These are phyloP conservation scores for Hypericum perforatum DNA, from an alignment of 345 rosid species.

Conservation along the genomic window DNA sequence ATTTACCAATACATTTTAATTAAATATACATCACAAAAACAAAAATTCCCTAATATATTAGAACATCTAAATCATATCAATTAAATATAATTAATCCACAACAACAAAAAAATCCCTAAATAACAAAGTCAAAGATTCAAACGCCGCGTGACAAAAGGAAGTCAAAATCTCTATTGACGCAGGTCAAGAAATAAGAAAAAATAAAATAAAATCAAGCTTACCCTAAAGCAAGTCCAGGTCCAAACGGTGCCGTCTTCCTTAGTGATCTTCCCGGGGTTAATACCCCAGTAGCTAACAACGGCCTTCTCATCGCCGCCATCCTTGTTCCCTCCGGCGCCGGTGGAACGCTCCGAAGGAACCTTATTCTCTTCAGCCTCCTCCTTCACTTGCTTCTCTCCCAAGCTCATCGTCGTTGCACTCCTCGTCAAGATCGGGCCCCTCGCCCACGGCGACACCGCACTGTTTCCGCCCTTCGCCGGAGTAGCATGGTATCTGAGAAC, in stretches of 20 bases:
- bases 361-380: constrained; percentile 1
- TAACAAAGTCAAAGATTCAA: too few species aligned
- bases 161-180: not conserved
- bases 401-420: constrained; percentile 14
- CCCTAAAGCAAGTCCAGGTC: constrained; percentile 60
- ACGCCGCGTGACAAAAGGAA: too few species aligned
- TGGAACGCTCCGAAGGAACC: not conserved
- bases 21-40: too few species aligned
- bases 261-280: constrained; percentile 28
- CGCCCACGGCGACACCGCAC: constrained; percentile 1
- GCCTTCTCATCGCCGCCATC: constrained; percentile 17
- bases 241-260: constrained; percentile 51
- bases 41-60: too few species aligned
- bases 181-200: not conserved
- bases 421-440: constrained; percentile 15
- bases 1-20: not conserved
- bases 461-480: constrained; percentile 20
- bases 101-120: too few species aligned
- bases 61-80: too few species aligned
- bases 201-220: constrained; percentile 2
- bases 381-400: constrained; percentile 11
- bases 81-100: too few species aligned
- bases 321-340: not conserved
- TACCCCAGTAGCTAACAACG: constrained; percentile 47
- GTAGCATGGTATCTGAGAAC: constrained; percentile 4